Percentiles rank a stretch among this genome's conserved stretches.
Conservation (phyloP, 345 rosid species). For the Eutrema japonicum region DNA sequence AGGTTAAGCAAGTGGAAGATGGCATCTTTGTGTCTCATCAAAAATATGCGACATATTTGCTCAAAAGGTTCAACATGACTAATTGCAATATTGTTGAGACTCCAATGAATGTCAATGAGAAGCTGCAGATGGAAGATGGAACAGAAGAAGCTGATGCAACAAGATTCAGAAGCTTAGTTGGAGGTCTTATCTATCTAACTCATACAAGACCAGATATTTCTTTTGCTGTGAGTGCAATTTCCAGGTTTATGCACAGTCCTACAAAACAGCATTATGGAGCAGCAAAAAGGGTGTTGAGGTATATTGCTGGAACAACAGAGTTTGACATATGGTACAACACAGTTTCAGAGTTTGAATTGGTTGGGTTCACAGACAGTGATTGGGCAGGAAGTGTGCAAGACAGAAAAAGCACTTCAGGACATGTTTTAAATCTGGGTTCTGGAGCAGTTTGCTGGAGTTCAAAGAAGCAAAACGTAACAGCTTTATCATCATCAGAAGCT, state of each 20-base stretch:
- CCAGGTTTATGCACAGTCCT: background rate
- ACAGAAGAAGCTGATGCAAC: background rate
- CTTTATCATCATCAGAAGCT: background rate
- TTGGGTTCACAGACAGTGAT: constrained; percentile 8
- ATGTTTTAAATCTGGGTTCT: background rate
- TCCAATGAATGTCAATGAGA: constrained; percentile 21
- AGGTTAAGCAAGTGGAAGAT: constrained; percentile 23
- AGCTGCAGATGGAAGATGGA: constrained; percentile 7
- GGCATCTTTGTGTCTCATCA: background rate
- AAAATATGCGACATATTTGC: background rate
- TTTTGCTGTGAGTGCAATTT: background rate
- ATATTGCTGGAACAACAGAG: background rate
- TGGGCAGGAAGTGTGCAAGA: background rate
- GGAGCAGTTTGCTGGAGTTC: background rate
- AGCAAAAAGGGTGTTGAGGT: background rate
- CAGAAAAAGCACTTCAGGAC: background rate
- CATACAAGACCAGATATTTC: constrained; percentile 10
- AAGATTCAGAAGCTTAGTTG: background rate
- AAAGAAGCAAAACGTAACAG: background rate
- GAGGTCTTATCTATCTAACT: background rate
- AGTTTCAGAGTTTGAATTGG: background rate
- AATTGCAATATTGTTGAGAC: background rate
- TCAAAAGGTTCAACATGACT: background rate
- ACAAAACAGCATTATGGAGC: background rate
- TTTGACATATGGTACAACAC: background rate